Evolutionary conservation across 2,329 filamentous ascomycete species (phyloP), one percentile per base, ranked within the genome.

Genomic region (Fusarium transvaalense): DNA sequence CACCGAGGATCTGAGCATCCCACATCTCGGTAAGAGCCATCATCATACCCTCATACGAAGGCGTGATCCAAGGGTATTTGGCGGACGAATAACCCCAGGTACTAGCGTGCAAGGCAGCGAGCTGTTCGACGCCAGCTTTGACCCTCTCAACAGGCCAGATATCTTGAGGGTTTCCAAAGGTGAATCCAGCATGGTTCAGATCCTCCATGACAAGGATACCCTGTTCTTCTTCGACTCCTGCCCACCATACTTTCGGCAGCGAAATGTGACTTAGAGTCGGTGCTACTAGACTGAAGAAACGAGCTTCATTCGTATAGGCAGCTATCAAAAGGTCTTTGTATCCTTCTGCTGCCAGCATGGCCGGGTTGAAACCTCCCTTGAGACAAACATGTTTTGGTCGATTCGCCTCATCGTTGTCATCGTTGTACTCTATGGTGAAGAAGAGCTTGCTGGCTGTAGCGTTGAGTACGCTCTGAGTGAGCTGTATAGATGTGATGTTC

Each of bases 141-240:
- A 31, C 21, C 1, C 31, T 46, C 0, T 54, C 9, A 4, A 46
- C 37, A 1, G 48, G 10, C 62, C 62, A 69, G 2, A 62, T 7
- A 3, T 66, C 35, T 2, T 58, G 27, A 5, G 50, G 52, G 6
- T 55, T 38, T 9, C 58, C 62, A 25, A 70, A 70, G 0, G 46
- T 56, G 10, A 41, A 64, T 12, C 56, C 62, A 2, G 31, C 2
- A 9, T 41, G 15, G 3, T 50, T 59, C 9, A 69, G 32, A 13
- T 67, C 67, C 0, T 57, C 56, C 56, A 70, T 64, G 13, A 59
- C 34, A 5, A 64, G 15, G 8, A 70, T 67, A 3, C 27, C 66
- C 37, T 68, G 63, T 15, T 41, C 56, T 3, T 47, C 9, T 4
- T 6, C 19, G 2, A 12, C n/a, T 2, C 54, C 59, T 0, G 35